Evolutionary conservation across 2,329 filamentous ascomycete species (phyloP).

Genomic region (Lizonia empirigonia): DNA sequence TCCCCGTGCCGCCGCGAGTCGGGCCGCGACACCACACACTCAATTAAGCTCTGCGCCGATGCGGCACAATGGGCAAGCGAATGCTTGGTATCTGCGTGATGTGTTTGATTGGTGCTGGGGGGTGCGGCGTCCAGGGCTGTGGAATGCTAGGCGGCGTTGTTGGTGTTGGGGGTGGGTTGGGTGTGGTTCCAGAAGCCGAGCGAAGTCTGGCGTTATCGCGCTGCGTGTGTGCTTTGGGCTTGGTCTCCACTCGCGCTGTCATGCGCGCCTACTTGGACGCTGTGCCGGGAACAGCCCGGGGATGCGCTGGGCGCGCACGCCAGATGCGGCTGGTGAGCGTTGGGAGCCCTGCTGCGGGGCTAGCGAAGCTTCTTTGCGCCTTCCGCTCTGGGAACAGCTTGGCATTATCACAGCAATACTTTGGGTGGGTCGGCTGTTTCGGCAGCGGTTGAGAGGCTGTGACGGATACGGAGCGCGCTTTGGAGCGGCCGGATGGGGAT

Average conservation of each 20-base stretch:
- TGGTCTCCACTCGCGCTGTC: too few species aligned
- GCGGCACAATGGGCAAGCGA: conserved; percentile 14
- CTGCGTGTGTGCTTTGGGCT: too few species aligned
- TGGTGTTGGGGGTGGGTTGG: too few species aligned
- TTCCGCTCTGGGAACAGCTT: conserved; percentile 15
- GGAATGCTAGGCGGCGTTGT: too few species aligned
- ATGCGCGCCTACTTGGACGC: too few species aligned
- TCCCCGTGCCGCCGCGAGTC: not conserved
- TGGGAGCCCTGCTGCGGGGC: too few species aligned
- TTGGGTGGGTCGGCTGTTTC: not conserved
- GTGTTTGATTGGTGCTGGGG: conserved; percentile 3
- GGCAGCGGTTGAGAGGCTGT: not conserved
- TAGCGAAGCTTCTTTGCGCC: conserved; percentile 14
- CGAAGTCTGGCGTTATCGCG: too few species aligned
- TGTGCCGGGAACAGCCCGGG: conserved; percentile 8
- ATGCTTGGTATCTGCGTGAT: conserved; percentile 7
- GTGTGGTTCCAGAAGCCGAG: conserved; percentile 7
- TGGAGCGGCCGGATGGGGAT: conserved; percentile 2
- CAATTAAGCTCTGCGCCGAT: conserved; percentile 9
- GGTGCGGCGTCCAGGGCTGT: too few species aligned
- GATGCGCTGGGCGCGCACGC: not conserved
- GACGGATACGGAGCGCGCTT: conserved; percentile 4
- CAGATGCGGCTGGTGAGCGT: too few species aligned
- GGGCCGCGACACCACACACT: too few species aligned
- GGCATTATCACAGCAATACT: conserved; percentile 14